These are phyloP conservation scores for Globisporangium alternatum DNA, from an alignment of 352 stramenopile genomes.

Conservation along the genomic window DNA sequence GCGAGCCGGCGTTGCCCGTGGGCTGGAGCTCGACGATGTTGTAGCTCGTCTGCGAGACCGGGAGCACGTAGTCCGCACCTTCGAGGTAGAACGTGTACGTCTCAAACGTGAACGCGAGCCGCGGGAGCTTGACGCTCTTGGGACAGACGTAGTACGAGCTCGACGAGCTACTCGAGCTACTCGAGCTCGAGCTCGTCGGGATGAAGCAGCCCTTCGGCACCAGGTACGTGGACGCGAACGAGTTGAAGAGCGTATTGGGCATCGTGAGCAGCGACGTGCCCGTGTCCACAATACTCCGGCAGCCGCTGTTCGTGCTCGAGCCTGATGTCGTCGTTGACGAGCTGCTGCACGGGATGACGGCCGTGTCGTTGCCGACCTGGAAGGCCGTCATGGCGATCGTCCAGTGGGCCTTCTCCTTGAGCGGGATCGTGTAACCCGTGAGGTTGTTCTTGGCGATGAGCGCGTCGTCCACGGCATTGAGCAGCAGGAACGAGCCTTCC, in stretches of 20 bases:
- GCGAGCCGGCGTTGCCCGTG: neutral
- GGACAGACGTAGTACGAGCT: slow-evolving; percentile 58
- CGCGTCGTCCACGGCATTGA: slow-evolving; percentile 64
- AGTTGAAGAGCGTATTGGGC: slow-evolving; percentile 31
- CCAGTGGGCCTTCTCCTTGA: slow-evolving; percentile 60
- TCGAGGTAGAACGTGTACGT: slow-evolving; percentile 58
- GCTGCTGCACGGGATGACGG: slow-evolving; percentile 40
- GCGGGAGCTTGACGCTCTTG: slow-evolving; percentile 39
- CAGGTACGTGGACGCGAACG: slow-evolving; percentile 16
- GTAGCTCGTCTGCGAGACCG: slow-evolving; percentile 25
- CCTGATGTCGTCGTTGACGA: slow-evolving; percentile 10
- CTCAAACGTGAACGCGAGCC: slow-evolving; percentile 50
- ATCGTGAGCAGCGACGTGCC: slow-evolving; percentile 61
- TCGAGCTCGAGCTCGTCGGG: neutral
- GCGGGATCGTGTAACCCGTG: slow-evolving; percentile 36
- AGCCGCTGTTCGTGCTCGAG: slow-evolving; percentile 13
- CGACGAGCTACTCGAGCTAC: neutral
- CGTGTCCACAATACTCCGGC: slow-evolving; percentile 59
- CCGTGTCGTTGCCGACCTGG: slow-evolving; percentile 36
- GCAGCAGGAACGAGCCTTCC: slow-evolving; percentile 57
- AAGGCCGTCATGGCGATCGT: slow-evolving; percentile 67
- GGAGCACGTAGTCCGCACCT: slow-evolving; percentile 51
- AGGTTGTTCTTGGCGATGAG: slow-evolving; percentile 47
- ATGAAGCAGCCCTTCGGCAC: slow-evolving; percentile 12
- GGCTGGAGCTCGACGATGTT: slow-evolving; percentile 44